Conservation (phyloP, 1,284 basidiomycete genomes). For the Phylloporus sp. region DNA sequence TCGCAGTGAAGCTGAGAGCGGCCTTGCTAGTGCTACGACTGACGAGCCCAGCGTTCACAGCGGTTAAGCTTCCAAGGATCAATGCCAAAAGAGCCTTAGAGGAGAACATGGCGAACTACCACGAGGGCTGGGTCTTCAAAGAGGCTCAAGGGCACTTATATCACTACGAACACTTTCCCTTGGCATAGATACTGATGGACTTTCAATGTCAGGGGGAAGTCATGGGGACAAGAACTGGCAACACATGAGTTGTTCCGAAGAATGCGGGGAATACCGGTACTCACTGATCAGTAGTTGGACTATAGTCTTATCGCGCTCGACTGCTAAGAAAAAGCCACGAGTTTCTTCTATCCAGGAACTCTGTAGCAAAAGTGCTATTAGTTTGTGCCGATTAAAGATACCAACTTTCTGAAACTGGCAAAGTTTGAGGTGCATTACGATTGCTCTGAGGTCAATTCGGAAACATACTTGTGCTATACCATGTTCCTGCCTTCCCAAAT, state of each 20-base stretch:
- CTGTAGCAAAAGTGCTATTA: too few relatives aligned
- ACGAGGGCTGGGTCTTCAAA: neutral
- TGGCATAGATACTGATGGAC: neutral
- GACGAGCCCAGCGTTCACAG: conserved; percentile 23
- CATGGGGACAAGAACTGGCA: neutral
- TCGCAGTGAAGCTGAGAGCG: conserved; percentile 26
- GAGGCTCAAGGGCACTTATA: conserved; percentile 8
- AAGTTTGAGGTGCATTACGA: too few relatives aligned
- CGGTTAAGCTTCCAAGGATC: conserved; percentile 19
- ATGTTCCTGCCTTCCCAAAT: too few relatives aligned
- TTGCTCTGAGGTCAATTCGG: too few relatives aligned
- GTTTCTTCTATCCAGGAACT: too few relatives aligned
- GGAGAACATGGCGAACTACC: conserved; percentile 25
- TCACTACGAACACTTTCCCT: neutral
- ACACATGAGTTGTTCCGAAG: neutral
- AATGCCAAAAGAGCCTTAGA: conserved; percentile 19
- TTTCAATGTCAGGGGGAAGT: neutral
- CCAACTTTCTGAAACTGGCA: too few relatives aligned
- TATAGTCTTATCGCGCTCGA: neutral
- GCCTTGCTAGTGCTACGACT: conserved; percentile 18
- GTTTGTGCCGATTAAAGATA: too few relatives aligned
- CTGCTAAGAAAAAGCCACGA: neutral
- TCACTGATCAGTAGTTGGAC: neutral
- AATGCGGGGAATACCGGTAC: too few relatives aligned
- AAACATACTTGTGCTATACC: too few relatives aligned